phyloP scores from a whole-genome alignment of 768 basidiomycete genomes.

The Leccinum longicurvipes region DNA sequence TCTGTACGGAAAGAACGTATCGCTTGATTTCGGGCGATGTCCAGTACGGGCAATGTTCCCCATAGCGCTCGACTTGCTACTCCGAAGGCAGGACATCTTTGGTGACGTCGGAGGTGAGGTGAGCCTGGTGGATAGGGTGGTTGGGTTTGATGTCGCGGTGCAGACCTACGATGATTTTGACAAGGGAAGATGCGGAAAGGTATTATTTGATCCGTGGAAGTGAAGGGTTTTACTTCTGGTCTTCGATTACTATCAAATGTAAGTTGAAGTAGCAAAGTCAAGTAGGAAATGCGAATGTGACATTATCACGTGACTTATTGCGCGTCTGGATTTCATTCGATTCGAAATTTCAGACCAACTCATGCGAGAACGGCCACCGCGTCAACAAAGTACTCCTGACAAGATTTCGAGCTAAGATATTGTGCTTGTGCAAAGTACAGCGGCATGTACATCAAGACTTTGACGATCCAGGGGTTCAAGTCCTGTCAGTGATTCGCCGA shows the following conservation, averaged over 20 bases:
- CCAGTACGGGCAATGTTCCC: conserved; percentile 78
- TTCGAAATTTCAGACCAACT: no score
- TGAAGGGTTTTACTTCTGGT: conserved; percentile 12
- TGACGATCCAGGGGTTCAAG: conserved; percentile 95
- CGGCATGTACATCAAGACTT: conserved; percentile 79
- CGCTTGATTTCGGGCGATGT: conserved; percentile 77
- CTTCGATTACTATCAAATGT: not conserved
- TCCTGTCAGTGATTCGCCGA: conserved; percentile 58
- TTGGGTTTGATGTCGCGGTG: conserved; percentile 53
- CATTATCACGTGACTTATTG: conserved; percentile 22
- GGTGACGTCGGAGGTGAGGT: conserved; percentile 61
- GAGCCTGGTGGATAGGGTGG: conserved; percentile 67
- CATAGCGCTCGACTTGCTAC: conserved; percentile 62
- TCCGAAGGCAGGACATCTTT: conserved; percentile 70
- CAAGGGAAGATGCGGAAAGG: conserved; percentile 69
- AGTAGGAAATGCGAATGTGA: not conserved
- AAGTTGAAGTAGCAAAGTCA: not conserved
- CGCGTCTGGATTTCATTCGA: no score
- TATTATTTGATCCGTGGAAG: conserved; percentile 74
- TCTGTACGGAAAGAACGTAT: conserved; percentile 75
- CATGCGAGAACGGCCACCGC: no score
- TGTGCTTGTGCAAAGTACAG: no score
- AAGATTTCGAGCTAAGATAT: not conserved
- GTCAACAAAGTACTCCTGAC: not conserved
- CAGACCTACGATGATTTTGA: conserved; percentile 67